These are phyloP conservation scores for Bacidia gigantensis DNA, from an alignment of 495 filamentous ascomycete genomes.

Conservation along the genomic window DNA sequence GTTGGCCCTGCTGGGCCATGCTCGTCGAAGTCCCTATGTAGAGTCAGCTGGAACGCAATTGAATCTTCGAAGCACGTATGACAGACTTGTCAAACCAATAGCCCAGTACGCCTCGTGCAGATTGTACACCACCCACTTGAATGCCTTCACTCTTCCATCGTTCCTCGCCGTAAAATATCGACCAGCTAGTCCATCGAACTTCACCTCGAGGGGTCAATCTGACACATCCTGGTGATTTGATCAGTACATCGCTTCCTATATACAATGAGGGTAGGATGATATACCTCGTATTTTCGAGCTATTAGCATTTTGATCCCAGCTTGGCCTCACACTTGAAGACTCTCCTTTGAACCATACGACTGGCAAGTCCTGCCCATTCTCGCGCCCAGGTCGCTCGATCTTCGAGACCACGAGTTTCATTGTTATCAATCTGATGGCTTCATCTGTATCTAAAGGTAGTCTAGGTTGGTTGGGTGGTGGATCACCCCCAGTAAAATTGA, in stretches of 20 bases:
- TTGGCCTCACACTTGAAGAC: slow-evolving; percentile 38
- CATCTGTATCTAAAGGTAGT: slow-evolving; percentile 35
- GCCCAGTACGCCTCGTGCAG: slow-evolving; percentile 45
- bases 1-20: slow-evolving; percentile 52
- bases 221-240: slow-evolving; percentile 31
- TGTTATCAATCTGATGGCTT: slow-evolving; percentile 49
- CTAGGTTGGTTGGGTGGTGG: slow-evolving; percentile 29
- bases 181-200: slow-evolving; percentile 52
- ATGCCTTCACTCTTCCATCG: slow-evolving; percentile 53
- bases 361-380: slow-evolving; percentile 38
- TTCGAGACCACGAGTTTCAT: slow-evolving; percentile 43
- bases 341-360: slow-evolving; percentile 45
- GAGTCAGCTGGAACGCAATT: background rate
- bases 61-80: background rate
- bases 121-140: slow-evolving; percentile 45
- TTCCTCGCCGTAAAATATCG: slow-evolving; percentile 44
- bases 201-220: slow-evolving; percentile 47
- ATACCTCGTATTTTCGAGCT: slow-evolving; percentile 33
- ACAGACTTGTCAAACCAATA: slow-evolving; percentile 54
- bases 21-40: slow-evolving; percentile 39
- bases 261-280: background rate
- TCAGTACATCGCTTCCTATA: background rate
- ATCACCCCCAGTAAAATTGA: slow-evolving; percentile 37
- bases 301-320: slow-evolving; percentile 47
- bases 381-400: slow-evolving; percentile 35